Base-by-base conservation (phyloP, 331 rosid species). In the Erythrophleum ivorense region DNA sequence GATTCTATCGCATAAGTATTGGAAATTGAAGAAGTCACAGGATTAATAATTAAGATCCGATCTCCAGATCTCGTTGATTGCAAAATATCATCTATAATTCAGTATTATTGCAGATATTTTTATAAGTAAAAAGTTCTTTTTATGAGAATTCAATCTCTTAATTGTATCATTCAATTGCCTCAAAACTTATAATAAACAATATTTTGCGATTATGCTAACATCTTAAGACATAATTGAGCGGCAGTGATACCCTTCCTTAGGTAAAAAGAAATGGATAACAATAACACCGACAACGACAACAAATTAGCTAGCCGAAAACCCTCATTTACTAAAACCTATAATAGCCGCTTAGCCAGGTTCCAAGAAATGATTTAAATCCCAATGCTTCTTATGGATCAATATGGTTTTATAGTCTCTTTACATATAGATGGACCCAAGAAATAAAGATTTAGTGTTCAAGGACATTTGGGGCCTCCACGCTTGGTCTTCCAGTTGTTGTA, bases 401-500 rank as follows among this genome's bases (percentile, higher is more conserved):
- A 43, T 5, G 48, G 48, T 43, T 43, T 5, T 43, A 43, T 43
- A 43, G 9, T 43, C 40, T 43, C 48, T 5, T 5, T 6, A 43
- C 5, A 5, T 43, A 43, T 43, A 43, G 48, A 43, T 43, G 48
- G 48, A 43, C 9, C 9, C 3, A 43, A 1, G 5, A 43, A 43
- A 1, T 5, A 43, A 5, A 43, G 29, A 24, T 24, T 24, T 4
- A 40, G 34, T 13, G 16, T 75, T 85, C 69, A 86, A 86, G 94
- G 94, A 71, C 94, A 90, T 73, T 90, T 90, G 64, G 94, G 94
- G 69, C 94, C 92, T 81, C 88, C 94, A 38, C 82, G 77, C 86
- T 80, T 80, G 82, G 87, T 88, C 87, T 90, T 90, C 90, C 88
- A 81, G 84, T 90, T 88, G 90, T 85, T 90, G 87, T 87, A 90